These are phyloP conservation scores for Ettlia oleoabundans DNA, from an alignment of 139 green algal species.

Conservation along the genomic window DNA sequence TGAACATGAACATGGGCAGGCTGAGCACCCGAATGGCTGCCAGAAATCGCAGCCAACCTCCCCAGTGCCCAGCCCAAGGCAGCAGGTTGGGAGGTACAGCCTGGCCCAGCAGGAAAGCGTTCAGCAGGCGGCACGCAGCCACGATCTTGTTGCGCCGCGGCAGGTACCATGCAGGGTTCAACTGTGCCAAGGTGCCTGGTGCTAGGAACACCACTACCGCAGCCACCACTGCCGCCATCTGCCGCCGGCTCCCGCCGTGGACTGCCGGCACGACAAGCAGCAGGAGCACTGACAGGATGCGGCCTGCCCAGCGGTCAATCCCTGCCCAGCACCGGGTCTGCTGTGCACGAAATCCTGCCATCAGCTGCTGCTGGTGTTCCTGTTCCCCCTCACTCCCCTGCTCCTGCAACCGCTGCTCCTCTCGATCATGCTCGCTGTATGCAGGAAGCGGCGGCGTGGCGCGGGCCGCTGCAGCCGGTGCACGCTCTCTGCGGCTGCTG, in stretches of 20 bases:
- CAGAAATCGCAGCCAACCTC: neutral
- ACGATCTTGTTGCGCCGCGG: neutral
- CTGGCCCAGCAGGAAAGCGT: neutral
- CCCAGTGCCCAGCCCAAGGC: neutral
- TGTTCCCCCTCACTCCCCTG: too few species aligned
- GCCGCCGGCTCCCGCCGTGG: too few species aligned
- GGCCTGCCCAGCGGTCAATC: neutral
- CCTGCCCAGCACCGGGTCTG: neutral
- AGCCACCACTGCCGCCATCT: too few species aligned
- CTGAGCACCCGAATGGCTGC: neutral
- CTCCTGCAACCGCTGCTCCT: too few species aligned
- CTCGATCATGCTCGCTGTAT: too few species aligned
- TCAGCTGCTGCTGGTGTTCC: neutral
- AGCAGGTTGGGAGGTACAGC: neutral
- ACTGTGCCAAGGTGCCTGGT: neutral
- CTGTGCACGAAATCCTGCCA: neutral
- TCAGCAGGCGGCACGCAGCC: neutral
- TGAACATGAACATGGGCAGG: neutral
- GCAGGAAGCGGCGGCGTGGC: too few species aligned
- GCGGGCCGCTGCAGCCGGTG: too few species aligned
- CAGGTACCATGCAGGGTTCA: neutral
- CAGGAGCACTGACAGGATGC: neutral
- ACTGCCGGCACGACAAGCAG: neutral
- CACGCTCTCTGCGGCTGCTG: too few species aligned
- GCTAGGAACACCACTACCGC: neutral